Conservation (phyloP, 108 stramenopile genomes). For the Heterococcus sp. region DNA sequence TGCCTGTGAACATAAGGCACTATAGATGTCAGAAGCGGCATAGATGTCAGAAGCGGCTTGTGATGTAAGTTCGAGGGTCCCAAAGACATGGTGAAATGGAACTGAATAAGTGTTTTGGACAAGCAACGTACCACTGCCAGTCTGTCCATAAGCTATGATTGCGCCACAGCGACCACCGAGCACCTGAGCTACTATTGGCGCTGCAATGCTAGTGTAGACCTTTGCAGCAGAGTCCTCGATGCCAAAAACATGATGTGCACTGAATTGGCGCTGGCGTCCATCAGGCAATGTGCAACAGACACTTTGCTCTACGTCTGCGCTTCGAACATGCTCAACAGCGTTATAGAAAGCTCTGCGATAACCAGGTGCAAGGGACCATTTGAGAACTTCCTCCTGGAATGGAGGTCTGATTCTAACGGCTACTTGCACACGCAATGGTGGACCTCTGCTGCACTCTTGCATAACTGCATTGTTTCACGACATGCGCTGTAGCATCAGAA, state of each 20-base stretch:
- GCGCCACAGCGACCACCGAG: neutral
- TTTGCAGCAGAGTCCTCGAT: neutral
- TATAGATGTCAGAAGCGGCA: neutral
- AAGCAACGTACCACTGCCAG: slow-evolving; percentile 8
- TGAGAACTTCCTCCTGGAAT: no score
- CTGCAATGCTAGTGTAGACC: slow-evolving; percentile 1
- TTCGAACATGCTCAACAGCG: neutral
- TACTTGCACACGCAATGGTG: no score
- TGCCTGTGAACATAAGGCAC: neutral
- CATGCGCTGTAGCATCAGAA: no score
- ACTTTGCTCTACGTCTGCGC: neutral
- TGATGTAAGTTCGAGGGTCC: neutral
- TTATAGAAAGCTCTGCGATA: neutral
- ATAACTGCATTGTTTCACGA: no score
- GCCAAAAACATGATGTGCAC: neutral
- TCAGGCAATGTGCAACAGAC: neutral
- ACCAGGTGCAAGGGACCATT: no score
- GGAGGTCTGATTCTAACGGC: no score
- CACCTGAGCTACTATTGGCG: slow-evolving; percentile 4
- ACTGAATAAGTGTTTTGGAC: neutral
- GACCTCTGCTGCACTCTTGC: no score
- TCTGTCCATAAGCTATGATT: slow-evolving; percentile 22
- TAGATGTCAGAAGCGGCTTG: neutral
- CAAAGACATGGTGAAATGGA: slow-evolving; percentile 1
- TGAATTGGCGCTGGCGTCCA: neutral